phyloP scores from a whole-genome alignment of 164 flowering plant genomes.

The Brasenia schreberi region DNA sequence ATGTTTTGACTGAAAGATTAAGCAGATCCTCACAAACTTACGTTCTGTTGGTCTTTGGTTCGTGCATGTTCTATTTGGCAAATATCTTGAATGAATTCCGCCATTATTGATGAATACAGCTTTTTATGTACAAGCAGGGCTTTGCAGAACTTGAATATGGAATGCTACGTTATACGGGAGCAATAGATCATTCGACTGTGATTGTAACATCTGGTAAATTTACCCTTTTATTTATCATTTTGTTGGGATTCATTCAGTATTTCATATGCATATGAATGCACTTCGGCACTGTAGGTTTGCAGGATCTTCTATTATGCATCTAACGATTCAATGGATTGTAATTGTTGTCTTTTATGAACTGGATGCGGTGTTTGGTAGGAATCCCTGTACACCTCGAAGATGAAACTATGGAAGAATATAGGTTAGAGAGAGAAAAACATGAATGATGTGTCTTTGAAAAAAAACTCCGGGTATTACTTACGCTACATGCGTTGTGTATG shows the following conservation, averaged over 20 bases:
- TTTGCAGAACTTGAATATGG: slow-evolving; percentile 94
- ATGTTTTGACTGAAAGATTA: too few species aligned
- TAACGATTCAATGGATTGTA: not conserved
- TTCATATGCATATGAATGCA: not conserved
- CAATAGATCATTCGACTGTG: slow-evolving; percentile 72
- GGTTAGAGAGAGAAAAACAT: too few species aligned
- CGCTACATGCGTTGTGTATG: too few species aligned
- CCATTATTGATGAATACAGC: not conserved
- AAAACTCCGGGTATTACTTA: too few species aligned
- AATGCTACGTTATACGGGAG: slow-evolving; percentile 88
- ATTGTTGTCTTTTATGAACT: not conserved
- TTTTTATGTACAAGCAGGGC: slow-evolving; percentile 30
- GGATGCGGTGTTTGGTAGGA: too few species aligned
- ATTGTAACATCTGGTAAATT: slow-evolving; percentile 60
- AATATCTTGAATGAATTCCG: not conserved
- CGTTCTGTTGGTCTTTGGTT: too few species aligned
- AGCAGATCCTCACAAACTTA: too few species aligned
- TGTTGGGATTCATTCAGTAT: not conserved
- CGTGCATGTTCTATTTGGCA: not conserved
- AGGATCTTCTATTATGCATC: not conserved
- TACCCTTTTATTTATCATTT: not conserved
- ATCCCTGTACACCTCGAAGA: too few species aligned
- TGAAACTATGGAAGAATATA: too few species aligned
- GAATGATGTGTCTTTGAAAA: too few species aligned
- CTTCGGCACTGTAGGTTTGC: too few species aligned